Conservation (phyloP, 2,329 filamentous ascomycete species). For the Colletotrichum karsti region DNA sequence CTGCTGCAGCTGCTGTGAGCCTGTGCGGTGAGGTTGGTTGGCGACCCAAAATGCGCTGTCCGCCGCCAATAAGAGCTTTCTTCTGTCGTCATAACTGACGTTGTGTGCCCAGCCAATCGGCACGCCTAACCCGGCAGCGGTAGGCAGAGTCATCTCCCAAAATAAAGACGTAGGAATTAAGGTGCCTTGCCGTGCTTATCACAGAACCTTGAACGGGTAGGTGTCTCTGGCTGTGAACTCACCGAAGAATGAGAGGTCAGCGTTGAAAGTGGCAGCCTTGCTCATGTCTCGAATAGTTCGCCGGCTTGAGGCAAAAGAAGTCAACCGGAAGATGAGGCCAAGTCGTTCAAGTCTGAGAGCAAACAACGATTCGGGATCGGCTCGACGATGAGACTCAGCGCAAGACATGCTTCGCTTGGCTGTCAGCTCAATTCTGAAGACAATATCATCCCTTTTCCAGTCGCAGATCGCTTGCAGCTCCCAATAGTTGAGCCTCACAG, state of each 20-base stretch:
- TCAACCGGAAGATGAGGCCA: not conserved
- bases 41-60: not conserved
- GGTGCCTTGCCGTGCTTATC: constrained; percentile 1
- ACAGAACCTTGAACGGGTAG: not conserved
- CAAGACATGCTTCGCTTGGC: not conserved
- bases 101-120: constrained; percentile 20
- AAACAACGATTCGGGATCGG: not conserved
- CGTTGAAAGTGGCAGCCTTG: not conserved
- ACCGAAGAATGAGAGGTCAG: not conserved
- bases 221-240: not conserved
- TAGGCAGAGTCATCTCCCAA: not conserved
- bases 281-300: not conserved
- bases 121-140: constrained; percentile 5
- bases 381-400: not conserved
- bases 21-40: not conserved
- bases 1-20: not conserved
- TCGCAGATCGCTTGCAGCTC: no score
- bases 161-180: not conserved
- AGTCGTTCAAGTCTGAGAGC: not conserved
- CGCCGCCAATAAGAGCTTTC: not conserved
- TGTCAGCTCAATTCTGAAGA: not conserved
- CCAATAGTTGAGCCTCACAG: no score
- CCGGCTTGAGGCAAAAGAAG: not conserved
- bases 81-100: constrained; percentile 10
- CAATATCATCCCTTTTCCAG: not conserved